A percentile compares a stretch with the other conserved stretches of the same genome.
Evolutionary conservation across 352 stramenopile species (phyloP).

Genomic region (Blastocystis sp.): DNA sequence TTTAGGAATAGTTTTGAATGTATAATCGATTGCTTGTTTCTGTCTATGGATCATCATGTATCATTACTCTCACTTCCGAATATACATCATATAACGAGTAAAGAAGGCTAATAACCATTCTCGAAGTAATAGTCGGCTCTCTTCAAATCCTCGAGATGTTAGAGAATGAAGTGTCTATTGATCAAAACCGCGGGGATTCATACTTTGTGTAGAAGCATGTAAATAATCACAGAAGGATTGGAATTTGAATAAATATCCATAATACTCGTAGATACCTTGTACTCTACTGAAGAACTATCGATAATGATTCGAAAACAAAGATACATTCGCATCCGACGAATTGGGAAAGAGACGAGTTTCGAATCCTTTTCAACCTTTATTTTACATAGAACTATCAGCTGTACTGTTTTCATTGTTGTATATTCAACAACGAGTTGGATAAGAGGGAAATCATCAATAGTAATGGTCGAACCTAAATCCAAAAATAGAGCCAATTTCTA

Average conservation of each 20-base stretch:
- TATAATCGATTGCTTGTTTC: not conserved
- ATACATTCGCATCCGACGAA: constrained; percentile 47
- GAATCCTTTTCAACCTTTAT: not conserved
- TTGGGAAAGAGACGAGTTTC: not conserved
- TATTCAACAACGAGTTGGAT: constrained; percentile 49
- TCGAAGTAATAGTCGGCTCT: constrained; percentile 12
- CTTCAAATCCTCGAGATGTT: not conserved
- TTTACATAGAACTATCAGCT: not conserved
- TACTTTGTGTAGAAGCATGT: constrained; percentile 46
- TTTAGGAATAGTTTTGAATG: constrained; percentile 36
- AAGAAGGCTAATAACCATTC: constrained; percentile 46
- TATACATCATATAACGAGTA: not conserved
- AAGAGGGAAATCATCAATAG: constrained; percentile 40
- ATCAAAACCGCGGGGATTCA: not conserved
- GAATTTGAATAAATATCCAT: constrained; percentile 20
- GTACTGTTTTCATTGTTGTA: constrained; percentile 22
- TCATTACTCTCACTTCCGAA: not conserved
- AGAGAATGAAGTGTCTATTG: not conserved
- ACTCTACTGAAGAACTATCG: constrained; percentile 30
- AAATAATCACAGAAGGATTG: constrained; percentile 39
- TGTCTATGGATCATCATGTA: not conserved
- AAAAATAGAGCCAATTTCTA: not conserved
- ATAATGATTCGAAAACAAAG: too few species aligned
- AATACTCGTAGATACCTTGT: constrained; percentile 26
- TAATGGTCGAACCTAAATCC: constrained; percentile 22